These are phyloP conservation scores for Candida caryicola DNA, from an alignment of 805 yeast species.

Conservation along the genomic window DNA sequence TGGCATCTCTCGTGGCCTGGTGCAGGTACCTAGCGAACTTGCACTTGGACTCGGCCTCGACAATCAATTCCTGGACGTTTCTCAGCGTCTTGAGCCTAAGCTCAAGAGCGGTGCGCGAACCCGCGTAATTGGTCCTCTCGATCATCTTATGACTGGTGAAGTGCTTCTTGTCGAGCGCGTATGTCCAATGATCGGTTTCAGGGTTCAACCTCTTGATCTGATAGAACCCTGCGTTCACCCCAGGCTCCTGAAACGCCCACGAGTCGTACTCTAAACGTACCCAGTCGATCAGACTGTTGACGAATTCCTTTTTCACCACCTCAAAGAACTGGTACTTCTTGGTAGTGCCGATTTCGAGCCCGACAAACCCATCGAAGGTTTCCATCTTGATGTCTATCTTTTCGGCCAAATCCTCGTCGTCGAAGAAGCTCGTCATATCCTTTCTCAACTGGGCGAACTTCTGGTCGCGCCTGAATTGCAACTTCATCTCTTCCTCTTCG, in stretches of 20 bases:
- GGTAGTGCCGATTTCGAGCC: constrained; percentile 11
- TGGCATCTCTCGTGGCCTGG: too few species aligned
- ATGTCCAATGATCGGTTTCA: too few species aligned
- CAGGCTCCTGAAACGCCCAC: constrained; percentile 26
- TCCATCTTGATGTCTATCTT: constrained; percentile 1
- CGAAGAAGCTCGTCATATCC: neutral
- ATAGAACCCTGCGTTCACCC: neutral
- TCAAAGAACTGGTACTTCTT: constrained; percentile 10
- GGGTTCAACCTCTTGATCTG: too few species aligned
- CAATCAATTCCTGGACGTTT: too few species aligned
- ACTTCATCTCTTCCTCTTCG: constrained; percentile 12
- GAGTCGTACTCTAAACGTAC: constrained; percentile 29
- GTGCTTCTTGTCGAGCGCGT: too few species aligned
- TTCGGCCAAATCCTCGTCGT: neutral
- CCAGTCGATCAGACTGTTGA: constrained; percentile 18
- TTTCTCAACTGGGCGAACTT: constrained; percentile 1
- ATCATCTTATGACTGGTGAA: too few species aligned
- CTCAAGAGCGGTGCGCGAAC: too few species aligned
- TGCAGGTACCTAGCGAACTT: too few species aligned
- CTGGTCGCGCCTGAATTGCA: neutral
- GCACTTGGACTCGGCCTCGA: too few species aligned
- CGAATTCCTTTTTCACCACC: constrained; percentile 14
- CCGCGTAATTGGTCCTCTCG: too few species aligned
- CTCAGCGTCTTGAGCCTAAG: too few species aligned
- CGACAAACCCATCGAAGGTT: constrained; percentile 11